These are phyloP conservation scores for Brettanomyces anomalus DNA, from an alignment of 805 yeast genomes.

Conservation along the genomic window DNA sequence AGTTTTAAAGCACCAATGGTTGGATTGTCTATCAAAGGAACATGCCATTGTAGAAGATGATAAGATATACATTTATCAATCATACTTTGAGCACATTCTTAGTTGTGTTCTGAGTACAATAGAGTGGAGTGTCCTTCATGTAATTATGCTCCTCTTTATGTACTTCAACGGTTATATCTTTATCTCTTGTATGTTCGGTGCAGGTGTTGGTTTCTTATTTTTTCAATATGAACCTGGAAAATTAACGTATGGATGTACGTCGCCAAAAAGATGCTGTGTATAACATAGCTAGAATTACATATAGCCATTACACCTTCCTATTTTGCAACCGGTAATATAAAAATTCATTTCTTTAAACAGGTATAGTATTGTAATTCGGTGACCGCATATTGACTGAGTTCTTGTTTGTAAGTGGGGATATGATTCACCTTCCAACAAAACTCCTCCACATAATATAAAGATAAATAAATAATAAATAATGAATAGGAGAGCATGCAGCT, in stretches of 20 bases:
- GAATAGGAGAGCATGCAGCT: neutral
- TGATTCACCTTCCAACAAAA: too few relatives aligned
- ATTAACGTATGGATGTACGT: conserved; percentile 3
- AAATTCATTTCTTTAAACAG: too few relatives aligned
- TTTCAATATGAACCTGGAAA: conserved; percentile 8
- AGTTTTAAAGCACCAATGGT: conserved; percentile 11
- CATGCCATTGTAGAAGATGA: conserved; percentile 7
- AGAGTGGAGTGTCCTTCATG: conserved; percentile 14
- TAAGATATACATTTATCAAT: conserved; percentile 11
- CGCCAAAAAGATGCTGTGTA: conserved; percentile 13
- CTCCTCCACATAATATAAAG: neutral
- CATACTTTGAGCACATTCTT: conserved; percentile 8
- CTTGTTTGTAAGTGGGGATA: too few relatives aligned
- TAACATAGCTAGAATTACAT: neutral
- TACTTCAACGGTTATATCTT: conserved; percentile 11
- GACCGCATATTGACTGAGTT: too few relatives aligned
- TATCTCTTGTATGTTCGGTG: conserved; percentile 15
- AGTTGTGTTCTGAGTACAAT: conserved; percentile 10
- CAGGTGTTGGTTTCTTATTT: conserved; percentile 10
- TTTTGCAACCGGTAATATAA: too few relatives aligned
- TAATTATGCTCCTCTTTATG: conserved; percentile 13
- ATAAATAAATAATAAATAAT: conserved; percentile 1
- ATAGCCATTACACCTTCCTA: too few relatives aligned
- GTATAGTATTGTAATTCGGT: too few relatives aligned
- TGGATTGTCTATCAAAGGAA: conserved; percentile 7